phyloP scores from a whole-genome alignment of 352 stramenopile species.

The Globisporangium iwayamae region DNA sequence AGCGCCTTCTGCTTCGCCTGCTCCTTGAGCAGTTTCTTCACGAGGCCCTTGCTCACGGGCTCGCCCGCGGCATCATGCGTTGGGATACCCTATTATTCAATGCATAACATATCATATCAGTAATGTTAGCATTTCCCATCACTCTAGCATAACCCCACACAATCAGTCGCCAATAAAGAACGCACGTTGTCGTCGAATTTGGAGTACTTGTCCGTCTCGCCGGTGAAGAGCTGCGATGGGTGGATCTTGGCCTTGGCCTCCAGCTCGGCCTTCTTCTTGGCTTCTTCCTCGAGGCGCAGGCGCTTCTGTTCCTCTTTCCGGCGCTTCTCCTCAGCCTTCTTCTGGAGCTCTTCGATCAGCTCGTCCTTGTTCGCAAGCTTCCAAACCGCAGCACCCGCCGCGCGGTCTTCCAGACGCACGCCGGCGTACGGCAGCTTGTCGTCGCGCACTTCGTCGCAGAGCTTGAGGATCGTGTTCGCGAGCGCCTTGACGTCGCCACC shows the following conservation, averaged over 20 bases:
- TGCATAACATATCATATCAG: not conserved
- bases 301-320: conserved; percentile 81
- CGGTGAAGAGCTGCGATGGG: conserved; percentile 91
- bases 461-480: conserved; percentile 62
- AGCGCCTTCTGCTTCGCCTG: conserved; percentile 94
- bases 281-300: conserved; percentile 63
- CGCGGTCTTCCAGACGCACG: conserved; percentile 86
- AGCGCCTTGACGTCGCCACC: conserved; percentile 47
- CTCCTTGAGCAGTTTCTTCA: conserved; percentile 98
- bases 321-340: conserved; percentile 75
- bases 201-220: conserved; percentile 85
- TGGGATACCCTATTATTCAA: conserved; percentile 81
- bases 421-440: conserved; percentile 86
- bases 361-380: conserved; percentile 91
- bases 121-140: not conserved
- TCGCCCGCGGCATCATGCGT: conserved; percentile 92
- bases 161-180: not conserved
- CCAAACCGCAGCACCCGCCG: conserved; percentile 70
- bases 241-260: conserved; percentile 89
- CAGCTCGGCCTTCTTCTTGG: conserved; percentile 75
- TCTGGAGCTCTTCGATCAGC: conserved; percentile 73
- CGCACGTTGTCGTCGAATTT: conserved; percentile 88
- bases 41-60: conserved; percentile 92
- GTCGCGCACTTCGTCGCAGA: conserved; percentile 89
- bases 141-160: not conserved